Evolutionary conservation across 208 protist genomes (phyloP), one percentile per base, ranked within the genome.

Genomic region (Trypanosoma cruzi): DNA sequence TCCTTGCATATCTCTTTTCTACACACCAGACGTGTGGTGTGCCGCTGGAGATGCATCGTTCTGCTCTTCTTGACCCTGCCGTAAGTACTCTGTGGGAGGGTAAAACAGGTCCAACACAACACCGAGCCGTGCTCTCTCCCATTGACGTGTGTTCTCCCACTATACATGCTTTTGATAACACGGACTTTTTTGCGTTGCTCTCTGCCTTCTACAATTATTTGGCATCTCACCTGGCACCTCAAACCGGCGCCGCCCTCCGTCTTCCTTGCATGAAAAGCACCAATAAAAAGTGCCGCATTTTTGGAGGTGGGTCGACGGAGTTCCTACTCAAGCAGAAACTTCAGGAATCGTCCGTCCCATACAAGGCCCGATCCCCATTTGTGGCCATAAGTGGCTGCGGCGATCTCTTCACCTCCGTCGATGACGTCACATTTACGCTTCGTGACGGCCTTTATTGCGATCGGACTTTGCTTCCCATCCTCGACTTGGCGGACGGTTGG

Each of bases 381-480:
- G 89, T 94, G 16, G 92, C 92, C 54, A 76, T 97, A 71, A 82
- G 83, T 77, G 92, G 92, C 56, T 92, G 88, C 72, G 87, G 86
- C 48, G 92, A 97, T 67, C 32, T 81, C 37, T 97, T 97, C 64
- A 70, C 82, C 13, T 72, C 86, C 70, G 78, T 68, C 62, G 92
- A 97, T 34, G 92, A 97, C 31, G 75, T 97, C 42, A 64, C 83
- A 26, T 79, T 82, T 76, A 94, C 90, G 36, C 79, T 97, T 53
- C 89, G 90, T 56, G 77, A 85, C 56, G 86, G 85, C 29, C 84
- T 97, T 44, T 92, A 88, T 81, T 90, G 88, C 65, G 92, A 97
- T 66, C 82, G 81, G 26, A 77, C 78, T 46, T 73, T 93, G 71
- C 75, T 97, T 62, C 92, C 92, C 18, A 63, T 91, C 29, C 52